Percentiles rank a stretch among this genome's conserved stretches.
These are phyloP conservation scores for Hordeum marinum DNA, from an alignment of 176 grass and related monocot species.

Conservation along the genomic window DNA sequence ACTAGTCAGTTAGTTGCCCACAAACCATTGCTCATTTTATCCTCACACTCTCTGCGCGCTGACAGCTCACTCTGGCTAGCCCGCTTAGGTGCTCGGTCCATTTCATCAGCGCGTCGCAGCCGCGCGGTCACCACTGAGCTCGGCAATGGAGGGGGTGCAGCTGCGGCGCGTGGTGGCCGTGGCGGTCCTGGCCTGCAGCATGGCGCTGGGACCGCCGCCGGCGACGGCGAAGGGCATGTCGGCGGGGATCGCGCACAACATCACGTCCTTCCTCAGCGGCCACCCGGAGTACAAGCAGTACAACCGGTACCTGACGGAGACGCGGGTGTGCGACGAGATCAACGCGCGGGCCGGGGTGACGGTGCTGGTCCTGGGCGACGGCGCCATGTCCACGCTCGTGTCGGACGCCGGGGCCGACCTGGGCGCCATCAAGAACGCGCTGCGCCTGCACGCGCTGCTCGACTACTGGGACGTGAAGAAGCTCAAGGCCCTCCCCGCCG, in stretches of 20 bases:
- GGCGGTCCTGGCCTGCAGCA: not conserved
- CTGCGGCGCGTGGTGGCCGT: not conserved
- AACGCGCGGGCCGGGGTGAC: slow-evolving; percentile 67
- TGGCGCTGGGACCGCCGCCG: not conserved
- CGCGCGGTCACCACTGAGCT: too few relatives aligned
- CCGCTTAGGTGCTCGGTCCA: not conserved
- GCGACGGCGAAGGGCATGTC: not conserved
- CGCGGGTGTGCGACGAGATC: slow-evolving; percentile 95
- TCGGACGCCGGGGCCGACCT: slow-evolving; percentile 47
- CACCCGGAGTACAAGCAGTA: slow-evolving; percentile 74
- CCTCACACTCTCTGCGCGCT: not conserved
- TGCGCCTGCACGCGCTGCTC: slow-evolving; percentile 68
- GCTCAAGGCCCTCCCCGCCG: slow-evolving; percentile 49
- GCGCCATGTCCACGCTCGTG: slow-evolving; percentile 62
- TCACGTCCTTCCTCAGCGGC: slow-evolving; percentile 67
- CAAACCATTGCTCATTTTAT: not conserved
- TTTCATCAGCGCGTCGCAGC: not conserved
- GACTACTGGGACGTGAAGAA: slow-evolving; percentile 92
- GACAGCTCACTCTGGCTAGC: not conserved
- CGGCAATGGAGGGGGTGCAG: not conserved
- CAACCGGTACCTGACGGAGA: slow-evolving; percentile 84
- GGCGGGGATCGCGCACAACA: slow-evolving; percentile 52
- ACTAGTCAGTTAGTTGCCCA: not conserved
- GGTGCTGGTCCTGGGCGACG: slow-evolving; percentile 65
- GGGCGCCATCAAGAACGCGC: slow-evolving; percentile 80